A percentile compares a stretch with the other conserved stretches of the same genome.
Conservation (phyloP, 2,329 filamentous ascomycete species). For the Tolypocladium endophyticum region DNA sequence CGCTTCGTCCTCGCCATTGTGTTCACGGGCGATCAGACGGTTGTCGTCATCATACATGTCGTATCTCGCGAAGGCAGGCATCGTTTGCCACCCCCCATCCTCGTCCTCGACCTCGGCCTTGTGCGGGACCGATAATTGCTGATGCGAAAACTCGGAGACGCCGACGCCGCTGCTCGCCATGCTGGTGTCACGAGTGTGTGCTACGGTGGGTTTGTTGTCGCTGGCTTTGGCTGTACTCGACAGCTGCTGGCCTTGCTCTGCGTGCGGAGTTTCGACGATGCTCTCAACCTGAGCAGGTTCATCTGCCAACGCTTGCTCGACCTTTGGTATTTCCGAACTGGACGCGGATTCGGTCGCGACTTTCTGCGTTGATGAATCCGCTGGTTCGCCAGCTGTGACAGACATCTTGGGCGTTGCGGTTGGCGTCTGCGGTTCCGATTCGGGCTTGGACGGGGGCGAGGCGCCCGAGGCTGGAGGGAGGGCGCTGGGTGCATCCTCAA, state of each 20-base stretch:
- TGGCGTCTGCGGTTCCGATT: background rate
- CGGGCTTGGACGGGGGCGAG: background rate
- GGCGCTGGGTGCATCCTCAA: conserved; percentile 23
- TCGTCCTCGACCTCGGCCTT: conserved; percentile 41
- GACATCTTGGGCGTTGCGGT: background rate
- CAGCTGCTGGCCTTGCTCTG: conserved; percentile 3
- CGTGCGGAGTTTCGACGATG: conserved; percentile 1
- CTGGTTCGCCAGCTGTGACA: background rate
- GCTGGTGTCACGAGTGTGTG: conserved; percentile 27
- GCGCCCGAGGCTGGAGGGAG: background rate
- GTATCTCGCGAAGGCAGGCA: conserved; percentile 87
- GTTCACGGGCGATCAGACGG: conserved; percentile 73
- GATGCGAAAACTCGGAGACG: conserved; percentile 86
- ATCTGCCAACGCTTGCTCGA: background rate
- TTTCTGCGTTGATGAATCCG: background rate
- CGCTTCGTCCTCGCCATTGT: conserved; percentile 60
- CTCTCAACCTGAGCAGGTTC: background rate
- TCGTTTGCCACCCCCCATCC: conserved; percentile 77
- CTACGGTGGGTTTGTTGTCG: conserved; percentile 5
- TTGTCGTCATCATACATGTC: conserved; percentile 96
- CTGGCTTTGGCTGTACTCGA: conserved; percentile 5
- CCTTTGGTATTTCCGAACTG: background rate
- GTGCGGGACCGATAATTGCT: conserved; percentile 54
- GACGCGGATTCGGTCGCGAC: background rate
- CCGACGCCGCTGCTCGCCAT: conserved; percentile 23